These are phyloP conservation scores for Trifolium fragiferum DNA, from an alignment of 306 rosid species.

Conservation along the genomic window DNA sequence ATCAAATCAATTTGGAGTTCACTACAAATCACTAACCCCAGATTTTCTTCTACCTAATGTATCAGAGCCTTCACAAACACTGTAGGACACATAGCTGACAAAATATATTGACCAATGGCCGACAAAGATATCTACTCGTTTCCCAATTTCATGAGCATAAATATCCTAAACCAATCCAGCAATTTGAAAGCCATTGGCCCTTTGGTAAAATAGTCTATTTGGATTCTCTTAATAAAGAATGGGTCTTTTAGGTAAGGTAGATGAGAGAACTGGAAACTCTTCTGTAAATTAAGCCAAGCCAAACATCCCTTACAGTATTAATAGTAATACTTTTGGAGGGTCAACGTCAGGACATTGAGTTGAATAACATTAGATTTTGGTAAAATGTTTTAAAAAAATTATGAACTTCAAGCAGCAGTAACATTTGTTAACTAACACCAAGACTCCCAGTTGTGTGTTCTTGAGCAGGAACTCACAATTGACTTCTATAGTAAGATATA, in stretches of 20 bases:
- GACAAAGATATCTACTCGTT: background rate
- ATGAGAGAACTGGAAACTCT: background rate
- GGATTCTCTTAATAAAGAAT: background rate
- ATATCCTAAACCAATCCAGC: conserved; percentile 1
- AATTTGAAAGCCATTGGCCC: conserved; percentile 7
- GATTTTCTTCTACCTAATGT: background rate
- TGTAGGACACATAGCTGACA: background rate
- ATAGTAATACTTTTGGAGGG: background rate
- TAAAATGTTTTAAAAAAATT: background rate
- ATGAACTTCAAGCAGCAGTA: background rate
- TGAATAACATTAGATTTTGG: background rate
- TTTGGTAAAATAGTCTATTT: background rate
- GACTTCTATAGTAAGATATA: conserved; percentile 9
- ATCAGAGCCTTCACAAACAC: background rate
- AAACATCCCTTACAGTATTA: background rate
- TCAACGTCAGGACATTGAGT: conserved; percentile 6
- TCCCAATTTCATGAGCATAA: background rate
- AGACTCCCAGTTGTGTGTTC: background rate
- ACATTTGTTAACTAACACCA: background rate
- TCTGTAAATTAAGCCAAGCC: background rate
- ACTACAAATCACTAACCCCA: background rate
- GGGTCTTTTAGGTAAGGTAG: background rate
- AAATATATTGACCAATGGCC: background rate
- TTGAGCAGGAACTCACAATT: background rate
- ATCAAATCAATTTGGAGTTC: background rate